Conservation (phyloP, 805 yeast species). For the Spathaspora gorwiae region DNA sequence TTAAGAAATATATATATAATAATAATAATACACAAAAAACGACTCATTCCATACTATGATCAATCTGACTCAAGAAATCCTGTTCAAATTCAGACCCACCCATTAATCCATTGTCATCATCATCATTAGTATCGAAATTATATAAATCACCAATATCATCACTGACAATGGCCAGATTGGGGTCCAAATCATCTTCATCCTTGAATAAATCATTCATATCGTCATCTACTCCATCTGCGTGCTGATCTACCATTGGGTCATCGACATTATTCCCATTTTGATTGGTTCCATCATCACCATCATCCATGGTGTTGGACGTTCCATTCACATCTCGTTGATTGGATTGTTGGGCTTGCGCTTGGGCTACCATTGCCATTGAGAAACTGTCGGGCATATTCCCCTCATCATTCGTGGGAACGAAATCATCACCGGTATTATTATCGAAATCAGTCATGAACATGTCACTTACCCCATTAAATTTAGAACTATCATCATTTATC, state of each 20-base stretch:
- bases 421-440: neutral
- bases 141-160: conserved; percentile 34
- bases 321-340: neutral
- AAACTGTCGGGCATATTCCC: neutral
- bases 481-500: neutral
- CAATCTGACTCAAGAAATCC: conserved; percentile 23
- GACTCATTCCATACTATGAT: conserved; percentile 20
- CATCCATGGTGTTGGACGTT: neutral
- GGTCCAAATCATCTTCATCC: conserved; percentile 8
- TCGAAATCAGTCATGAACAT: conserved; percentile 8
- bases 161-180: conserved; percentile 7
- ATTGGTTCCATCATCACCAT: neutral
- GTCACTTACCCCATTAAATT: conserved; percentile 4
- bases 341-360: neutral
- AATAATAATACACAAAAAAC: neutral
- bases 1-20: too few relatives aligned
- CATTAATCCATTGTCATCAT: conserved; percentile 23
- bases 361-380: neutral
- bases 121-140: conserved; percentile 23
- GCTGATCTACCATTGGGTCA: neutral
- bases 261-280: neutral
- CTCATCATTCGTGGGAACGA: neutral
- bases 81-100: conserved; percentile 26
- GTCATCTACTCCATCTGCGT: neutral
- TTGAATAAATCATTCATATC: conserved; percentile 9